Percentiles rank a stretch among this genome's conserved stretches.
Conservation (phyloP, 345 rosid species). For the Aquilaria yunnanensis region DNA sequence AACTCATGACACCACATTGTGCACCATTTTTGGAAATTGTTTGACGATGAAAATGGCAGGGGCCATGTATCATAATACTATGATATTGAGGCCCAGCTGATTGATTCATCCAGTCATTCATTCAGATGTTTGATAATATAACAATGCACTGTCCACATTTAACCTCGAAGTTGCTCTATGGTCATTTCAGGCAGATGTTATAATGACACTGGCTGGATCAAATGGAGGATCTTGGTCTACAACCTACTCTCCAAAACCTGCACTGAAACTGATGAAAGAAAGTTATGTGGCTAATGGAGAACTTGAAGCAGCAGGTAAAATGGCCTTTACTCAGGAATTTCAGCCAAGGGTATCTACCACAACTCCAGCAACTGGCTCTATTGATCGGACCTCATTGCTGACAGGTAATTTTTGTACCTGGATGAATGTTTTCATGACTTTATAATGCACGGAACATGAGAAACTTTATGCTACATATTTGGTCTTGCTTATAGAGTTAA, state of each 20-base stretch:
- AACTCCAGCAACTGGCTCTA: slow-evolving; percentile 23
- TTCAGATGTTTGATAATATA: no score
- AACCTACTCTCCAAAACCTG: slow-evolving; percentile 50
- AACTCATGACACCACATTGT: no score
- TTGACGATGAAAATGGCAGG: no score
- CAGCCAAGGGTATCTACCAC: slow-evolving; percentile 28
- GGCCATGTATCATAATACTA: no score
- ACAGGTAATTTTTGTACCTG: slow-evolving; percentile 28
- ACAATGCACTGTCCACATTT: no score
- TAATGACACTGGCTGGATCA: slow-evolving; percentile 91
- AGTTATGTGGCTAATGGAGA: slow-evolving; percentile 19
- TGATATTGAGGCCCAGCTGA: no score
- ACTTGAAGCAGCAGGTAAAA: slow-evolving; percentile 22
- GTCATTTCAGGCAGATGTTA: slow-evolving; percentile 71
- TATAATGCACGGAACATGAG: no score
- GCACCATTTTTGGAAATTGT: no score
- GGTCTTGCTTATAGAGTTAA: no score
- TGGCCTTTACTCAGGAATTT: slow-evolving; percentile 28
- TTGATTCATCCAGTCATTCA: no score
- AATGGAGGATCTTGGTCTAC: slow-evolving; percentile 94
- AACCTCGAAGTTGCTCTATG: slow-evolving; percentile 2
- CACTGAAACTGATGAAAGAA: slow-evolving; percentile 20
- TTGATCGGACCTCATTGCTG: slow-evolving; percentile 32
- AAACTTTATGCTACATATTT: no score
- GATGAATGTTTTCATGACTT: no score